Evolutionary conservation across 1,284 basidiomycete genomes (phyloP).

Genomic region (Agroathelia rolfsii): DNA sequence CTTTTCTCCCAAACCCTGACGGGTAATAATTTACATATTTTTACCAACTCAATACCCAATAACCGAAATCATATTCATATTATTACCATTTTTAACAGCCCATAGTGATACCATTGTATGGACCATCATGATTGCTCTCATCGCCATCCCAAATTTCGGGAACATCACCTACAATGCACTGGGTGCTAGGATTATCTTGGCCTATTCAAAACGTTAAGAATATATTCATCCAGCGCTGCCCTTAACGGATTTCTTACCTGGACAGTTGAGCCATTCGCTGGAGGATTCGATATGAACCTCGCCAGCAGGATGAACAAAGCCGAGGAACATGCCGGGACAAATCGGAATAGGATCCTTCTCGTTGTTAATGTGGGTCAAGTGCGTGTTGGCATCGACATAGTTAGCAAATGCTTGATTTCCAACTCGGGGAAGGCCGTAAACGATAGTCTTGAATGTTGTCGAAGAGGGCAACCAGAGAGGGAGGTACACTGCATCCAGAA

Average conservation of each 20-base stretch:
- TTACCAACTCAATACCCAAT: no score
- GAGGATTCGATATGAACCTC: slow-evolving; percentile 48
- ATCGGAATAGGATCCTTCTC: slow-evolving; percentile 37
- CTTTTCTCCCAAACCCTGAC: no score
- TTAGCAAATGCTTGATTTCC: slow-evolving; percentile 53
- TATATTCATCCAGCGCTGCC: neutral
- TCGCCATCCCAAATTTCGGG: slow-evolving; percentile 34
- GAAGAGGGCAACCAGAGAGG: slow-evolving; percentile 23
- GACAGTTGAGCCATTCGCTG: slow-evolving; percentile 36
- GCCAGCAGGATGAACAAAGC: slow-evolving; percentile 44
- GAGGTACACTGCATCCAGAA: slow-evolving; percentile 36
- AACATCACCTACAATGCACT: slow-evolving; percentile 49
- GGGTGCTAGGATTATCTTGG: slow-evolving; percentile 41
- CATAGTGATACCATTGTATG: slow-evolving; percentile 49
- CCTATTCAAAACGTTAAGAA: slow-evolving; percentile 22
- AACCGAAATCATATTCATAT: no score
- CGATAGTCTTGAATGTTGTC: slow-evolving; percentile 24
- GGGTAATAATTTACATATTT: no score
- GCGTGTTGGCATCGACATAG: slow-evolving; percentile 37
- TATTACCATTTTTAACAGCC: no score
- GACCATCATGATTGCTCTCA: slow-evolving; percentile 40
- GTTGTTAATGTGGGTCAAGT: slow-evolving; percentile 41
- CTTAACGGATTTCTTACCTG: slow-evolving; percentile 29
- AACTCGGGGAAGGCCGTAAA: slow-evolving; percentile 52
- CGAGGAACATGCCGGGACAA: slow-evolving; percentile 39